phyloP scores from a whole-genome alignment of 2,329 filamentous ascomycete species.

The Fusarium sp. region DNA sequence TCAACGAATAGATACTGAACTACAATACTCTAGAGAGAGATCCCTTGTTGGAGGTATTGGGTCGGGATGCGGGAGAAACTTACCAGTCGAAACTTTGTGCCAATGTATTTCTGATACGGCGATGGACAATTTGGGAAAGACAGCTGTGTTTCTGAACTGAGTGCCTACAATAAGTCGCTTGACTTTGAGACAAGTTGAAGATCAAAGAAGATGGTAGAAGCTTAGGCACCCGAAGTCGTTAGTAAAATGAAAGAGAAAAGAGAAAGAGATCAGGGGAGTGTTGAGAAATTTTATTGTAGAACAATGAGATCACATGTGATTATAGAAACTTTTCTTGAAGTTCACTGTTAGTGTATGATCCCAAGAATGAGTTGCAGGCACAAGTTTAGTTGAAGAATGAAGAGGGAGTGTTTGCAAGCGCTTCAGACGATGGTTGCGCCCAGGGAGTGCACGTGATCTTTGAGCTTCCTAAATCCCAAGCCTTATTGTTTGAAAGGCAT shows the following conservation, averaged over 20 bases:
- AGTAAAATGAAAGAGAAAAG: background rate
- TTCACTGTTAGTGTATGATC: background rate
- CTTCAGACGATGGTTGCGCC: background rate
- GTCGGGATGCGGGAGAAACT: background rate
- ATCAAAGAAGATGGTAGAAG: background rate
- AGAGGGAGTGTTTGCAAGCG: background rate
- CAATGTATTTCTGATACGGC: background rate
- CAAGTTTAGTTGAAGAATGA: background rate
- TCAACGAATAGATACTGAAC: background rate
- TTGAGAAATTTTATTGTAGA: background rate
- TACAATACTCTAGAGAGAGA: background rate
- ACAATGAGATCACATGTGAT: background rate
- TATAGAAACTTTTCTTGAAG: background rate
- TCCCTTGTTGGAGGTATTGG: background rate
- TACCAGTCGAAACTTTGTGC: constrained; percentile 4
- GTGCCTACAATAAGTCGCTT: background rate
- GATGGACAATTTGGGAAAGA: constrained; percentile 4
- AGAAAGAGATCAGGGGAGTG: background rate
- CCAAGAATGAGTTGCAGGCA: background rate
- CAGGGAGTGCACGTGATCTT: background rate
- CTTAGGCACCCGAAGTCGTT: background rate
- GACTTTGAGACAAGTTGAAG: background rate
- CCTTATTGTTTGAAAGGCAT: background rate
- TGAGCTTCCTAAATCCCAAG: background rate
- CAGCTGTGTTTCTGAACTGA: constrained; percentile 9